Percentiles rank a stretch among this genome's conserved stretches.
phyloP scores from a whole-genome alignment of 441 rosid species.

The Populus hybrid region DNA sequence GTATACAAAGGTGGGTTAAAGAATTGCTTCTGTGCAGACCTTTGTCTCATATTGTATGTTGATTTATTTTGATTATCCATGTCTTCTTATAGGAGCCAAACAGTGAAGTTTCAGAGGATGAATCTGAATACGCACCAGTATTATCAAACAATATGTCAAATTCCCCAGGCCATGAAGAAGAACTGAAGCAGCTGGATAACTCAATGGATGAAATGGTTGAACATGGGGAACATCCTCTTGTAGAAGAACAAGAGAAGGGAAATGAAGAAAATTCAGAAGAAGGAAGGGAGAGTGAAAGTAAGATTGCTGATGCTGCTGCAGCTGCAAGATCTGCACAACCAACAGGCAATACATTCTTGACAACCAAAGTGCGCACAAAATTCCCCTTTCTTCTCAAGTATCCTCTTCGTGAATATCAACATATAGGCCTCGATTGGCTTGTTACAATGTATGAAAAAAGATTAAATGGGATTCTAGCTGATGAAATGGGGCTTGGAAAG shows the following conservation, averaged over 20 bases:
- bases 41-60: slow-evolving; percentile 11
- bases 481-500: slow-evolving; percentile 99
- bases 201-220: slow-evolving; percentile 41
- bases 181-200: slow-evolving; percentile 38
- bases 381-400: slow-evolving; percentile 97
- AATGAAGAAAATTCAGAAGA: slow-evolving; percentile 43
- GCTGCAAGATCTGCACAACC: slow-evolving; percentile 99
- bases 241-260: slow-evolving; percentile 34
- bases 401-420: slow-evolving; percentile 98
- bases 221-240: slow-evolving; percentile 30
- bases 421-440: slow-evolving; percentile 99
- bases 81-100: slow-evolving; percentile 52
- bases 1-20: slow-evolving; percentile 89
- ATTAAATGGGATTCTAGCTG: slow-evolving; percentile 97
- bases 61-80: slow-evolving; percentile 26
- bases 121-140: slow-evolving; percentile 62
- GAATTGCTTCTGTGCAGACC: slow-evolving; percentile 23
- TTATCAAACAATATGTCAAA: slow-evolving; percentile 49
- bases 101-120: slow-evolving; percentile 64
- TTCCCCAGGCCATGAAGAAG: slow-evolving; percentile 36
- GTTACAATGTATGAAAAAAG: slow-evolving; percentile 98
- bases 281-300: slow-evolving; percentile 56
- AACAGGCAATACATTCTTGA: slow-evolving; percentile 93
- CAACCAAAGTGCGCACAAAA: slow-evolving; percentile 95
- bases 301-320: slow-evolving; percentile 98